Evolutionary conservation across 1,139 yeast species (phyloP).

Genomic region (Sugiyamaella paludigena): DNA sequence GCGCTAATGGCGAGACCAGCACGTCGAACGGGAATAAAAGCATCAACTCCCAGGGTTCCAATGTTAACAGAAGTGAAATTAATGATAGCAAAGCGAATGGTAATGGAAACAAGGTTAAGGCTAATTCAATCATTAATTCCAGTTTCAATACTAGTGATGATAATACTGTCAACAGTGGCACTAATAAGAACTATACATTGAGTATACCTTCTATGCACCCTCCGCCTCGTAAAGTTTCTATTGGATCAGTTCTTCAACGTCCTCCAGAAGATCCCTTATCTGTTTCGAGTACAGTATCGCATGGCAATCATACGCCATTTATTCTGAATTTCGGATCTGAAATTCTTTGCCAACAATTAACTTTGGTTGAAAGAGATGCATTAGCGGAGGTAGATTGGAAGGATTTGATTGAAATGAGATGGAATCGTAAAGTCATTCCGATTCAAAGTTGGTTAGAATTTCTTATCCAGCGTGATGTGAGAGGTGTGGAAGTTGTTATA

Average conservation of each 20-base stretch:
- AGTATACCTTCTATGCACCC: neutral
- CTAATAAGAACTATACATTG: neutral
- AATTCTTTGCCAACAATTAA: conserved; percentile 72
- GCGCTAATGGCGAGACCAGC: neutral
- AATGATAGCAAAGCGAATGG: too few species aligned
- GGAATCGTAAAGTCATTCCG: conserved; percentile 65
- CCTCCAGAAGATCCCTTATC: conserved; percentile 12
- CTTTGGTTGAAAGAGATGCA: conserved; percentile 81
- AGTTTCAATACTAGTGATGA: neutral
- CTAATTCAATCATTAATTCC: too few species aligned
- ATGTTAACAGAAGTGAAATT: too few species aligned
- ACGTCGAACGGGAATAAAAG: too few species aligned
- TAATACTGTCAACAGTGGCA: neutral
- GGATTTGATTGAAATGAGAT: conserved; percentile 73
- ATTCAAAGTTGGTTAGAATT: conserved; percentile 87
- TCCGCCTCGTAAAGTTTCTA: neutral
- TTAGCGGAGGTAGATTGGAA: conserved; percentile 88
- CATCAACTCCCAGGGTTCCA: too few species aligned
- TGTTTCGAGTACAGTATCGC: conserved; percentile 10
- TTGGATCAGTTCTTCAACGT: neutral
- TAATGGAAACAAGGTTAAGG: too few species aligned
- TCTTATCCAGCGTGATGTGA: conserved; percentile 54
- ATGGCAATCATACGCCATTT: conserved; percentile 67
- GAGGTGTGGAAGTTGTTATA: conserved; percentile 82
- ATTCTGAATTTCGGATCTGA: conserved; percentile 67